phyloP scores from a whole-genome alignment of 352 stramenopile genomes.

The Elongisporangium prolatum region DNA sequence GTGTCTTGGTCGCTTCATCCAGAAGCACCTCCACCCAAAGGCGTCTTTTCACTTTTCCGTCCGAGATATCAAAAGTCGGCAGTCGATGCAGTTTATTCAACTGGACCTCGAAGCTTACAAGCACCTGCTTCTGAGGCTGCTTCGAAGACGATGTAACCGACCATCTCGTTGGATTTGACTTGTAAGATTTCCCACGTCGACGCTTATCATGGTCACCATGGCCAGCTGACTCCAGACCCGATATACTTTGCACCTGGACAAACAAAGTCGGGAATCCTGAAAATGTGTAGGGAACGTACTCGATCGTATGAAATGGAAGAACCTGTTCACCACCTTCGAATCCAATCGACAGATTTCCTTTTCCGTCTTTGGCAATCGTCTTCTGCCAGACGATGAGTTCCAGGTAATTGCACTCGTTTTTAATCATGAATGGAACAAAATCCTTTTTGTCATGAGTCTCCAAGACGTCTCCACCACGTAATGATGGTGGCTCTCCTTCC shows the following conservation, averaged over 20 bases:
- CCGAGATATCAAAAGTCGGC: conserved; percentile 71
- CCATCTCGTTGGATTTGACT: background rate
- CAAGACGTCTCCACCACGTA: background rate
- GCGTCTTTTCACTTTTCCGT: conserved; percentile 50
- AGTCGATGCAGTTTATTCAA: conserved; percentile 78
- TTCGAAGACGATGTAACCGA: background rate
- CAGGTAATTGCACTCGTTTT: conserved; percentile 79
- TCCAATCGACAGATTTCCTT: conserved; percentile 29
- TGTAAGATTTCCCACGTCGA: background rate
- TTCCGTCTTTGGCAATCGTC: conserved; percentile 49
- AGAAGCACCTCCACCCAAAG: conserved; percentile 77
- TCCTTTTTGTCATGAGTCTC: conserved; percentile 7
- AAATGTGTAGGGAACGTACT: conserved; percentile 76
- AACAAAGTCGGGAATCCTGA: conserved; percentile 58
- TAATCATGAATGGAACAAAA: conserved; percentile 76
- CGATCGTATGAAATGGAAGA: conserved; percentile 72
- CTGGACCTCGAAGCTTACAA: conserved; percentile 76
- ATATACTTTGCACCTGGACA: conserved; percentile 68
- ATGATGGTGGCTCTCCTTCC: conserved; percentile 23
- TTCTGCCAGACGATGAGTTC: conserved; percentile 82
- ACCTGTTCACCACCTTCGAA: conserved; percentile 70
- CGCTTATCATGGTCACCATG: background rate
- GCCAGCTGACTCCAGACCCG: conserved; percentile 15
- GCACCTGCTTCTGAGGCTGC: conserved; percentile 21
- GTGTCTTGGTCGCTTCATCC: conserved; percentile 75